Percentiles rank a stretch among this genome's conserved stretches.
Conservation (phyloP, 176 grass and related monocot species). For the Aegilops longissima region DNA sequence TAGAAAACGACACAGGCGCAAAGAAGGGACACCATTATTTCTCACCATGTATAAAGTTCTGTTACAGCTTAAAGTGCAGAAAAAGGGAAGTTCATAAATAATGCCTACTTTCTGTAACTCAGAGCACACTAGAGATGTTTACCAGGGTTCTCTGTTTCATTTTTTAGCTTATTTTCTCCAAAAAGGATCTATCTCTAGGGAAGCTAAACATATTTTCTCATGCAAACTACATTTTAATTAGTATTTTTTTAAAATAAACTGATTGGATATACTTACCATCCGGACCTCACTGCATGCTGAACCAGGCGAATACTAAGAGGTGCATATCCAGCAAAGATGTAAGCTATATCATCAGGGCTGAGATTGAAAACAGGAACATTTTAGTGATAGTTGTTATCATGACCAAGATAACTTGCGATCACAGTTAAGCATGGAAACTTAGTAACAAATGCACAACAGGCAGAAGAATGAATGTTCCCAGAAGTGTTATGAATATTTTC, state of each 20-base stretch:
- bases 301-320: slow-evolving; percentile 97
- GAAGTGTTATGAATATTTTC: slow-evolving; percentile 7
- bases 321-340: slow-evolving; percentile 98
- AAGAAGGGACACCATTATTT: not conserved
- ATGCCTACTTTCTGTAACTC: not conserved
- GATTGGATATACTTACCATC: slow-evolving; percentile 60
- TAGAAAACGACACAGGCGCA: not conserved
- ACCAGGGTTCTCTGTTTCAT: not conserved
- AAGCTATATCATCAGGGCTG: slow-evolving; percentile 90
- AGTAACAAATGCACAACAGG: slow-evolving; percentile 13
- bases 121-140: not conserved
- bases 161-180: not conserved
- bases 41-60: not conserved
- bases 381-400: slow-evolving; percentile 30
- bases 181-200: not conserved
- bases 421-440: not conserved
- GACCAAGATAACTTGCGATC: not conserved
- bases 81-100: not conserved
- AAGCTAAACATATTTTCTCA: not conserved
- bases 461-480: not conserved
- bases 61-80: not conserved
- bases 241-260: not conserved
- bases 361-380: slow-evolving; percentile 41
- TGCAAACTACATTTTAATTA: not conserved
- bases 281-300: slow-evolving; percentile 92